Percentiles rank a stretch among this genome's conserved stretches.
Evolutionary conservation across 2,329 filamentous ascomycete genomes (phyloP).

Genomic region (Ophiostoma quercus): DNA sequence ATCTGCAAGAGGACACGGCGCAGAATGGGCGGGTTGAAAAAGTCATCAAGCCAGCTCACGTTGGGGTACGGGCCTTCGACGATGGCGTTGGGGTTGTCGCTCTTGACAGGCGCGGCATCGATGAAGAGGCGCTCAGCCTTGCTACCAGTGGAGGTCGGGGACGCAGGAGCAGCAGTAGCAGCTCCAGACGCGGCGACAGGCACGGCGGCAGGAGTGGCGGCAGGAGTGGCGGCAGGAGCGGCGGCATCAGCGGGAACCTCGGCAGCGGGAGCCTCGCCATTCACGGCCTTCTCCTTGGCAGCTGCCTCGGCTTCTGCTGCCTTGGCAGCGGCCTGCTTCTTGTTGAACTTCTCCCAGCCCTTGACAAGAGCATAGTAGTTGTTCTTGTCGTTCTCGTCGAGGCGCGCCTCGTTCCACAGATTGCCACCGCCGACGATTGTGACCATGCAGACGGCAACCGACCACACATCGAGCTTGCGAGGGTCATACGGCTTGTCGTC

Average conservation of each 20-base stretch:
- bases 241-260: too few species aligned
- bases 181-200: too few species aligned
- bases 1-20: conserved; percentile 71
- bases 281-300: background rate
- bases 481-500: conserved; percentile 65
- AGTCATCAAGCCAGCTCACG: conserved; percentile 58
- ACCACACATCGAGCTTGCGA: conserved; percentile 79
- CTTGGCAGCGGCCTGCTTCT: conserved; percentile 39
- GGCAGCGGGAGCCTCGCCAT: conserved; percentile 42
- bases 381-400: conserved; percentile 37
- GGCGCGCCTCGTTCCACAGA: conserved; percentile 67
- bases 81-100: conserved; percentile 41
- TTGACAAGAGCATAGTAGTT: conserved; percentile 16
- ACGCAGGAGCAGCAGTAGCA: background rate
- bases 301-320: background rate
- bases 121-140: conserved; percentile 19
- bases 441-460: conserved; percentile 75
- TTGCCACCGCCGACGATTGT: conserved; percentile 67
- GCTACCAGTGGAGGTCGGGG: conserved; percentile 30
- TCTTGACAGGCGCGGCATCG: conserved; percentile 36
- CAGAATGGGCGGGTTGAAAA: conserved; percentile 61
- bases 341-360: conserved; percentile 63
- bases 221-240: background rate
- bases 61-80: conserved; percentile 49
- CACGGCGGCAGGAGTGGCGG: background rate